Percentiles rank a stretch among this genome's conserved stretches.
phyloP scores from a whole-genome alignment of 2,329 filamentous ascomycete genomes.

The Chaetomium strumarium region DNA sequence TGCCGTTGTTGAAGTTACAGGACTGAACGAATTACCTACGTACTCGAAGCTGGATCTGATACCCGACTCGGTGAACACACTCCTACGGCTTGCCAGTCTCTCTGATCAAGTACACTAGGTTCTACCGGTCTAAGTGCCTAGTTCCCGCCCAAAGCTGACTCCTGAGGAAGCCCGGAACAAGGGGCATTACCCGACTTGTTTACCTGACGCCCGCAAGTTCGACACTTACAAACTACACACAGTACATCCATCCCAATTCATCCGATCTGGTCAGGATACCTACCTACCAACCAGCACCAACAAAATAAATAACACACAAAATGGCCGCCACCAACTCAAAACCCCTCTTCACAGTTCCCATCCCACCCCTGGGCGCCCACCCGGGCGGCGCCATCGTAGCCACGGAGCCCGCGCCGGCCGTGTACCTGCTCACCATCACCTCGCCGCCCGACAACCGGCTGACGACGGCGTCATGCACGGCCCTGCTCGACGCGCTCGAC shows the following conservation, averaged over 20 bases:
- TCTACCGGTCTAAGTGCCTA: too few species aligned
- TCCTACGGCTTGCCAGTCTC: too few species aligned
- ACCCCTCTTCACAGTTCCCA: slow-evolving; percentile 55
- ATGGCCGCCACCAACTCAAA: slow-evolving; percentile 16
- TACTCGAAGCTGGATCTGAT: too few species aligned
- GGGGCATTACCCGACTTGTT: too few species aligned
- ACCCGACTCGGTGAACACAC: too few species aligned
- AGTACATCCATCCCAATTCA: neutral
- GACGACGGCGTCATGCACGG: slow-evolving; percentile 59
- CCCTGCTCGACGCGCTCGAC: slow-evolving; percentile 66
- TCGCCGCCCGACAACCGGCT: slow-evolving; percentile 73
- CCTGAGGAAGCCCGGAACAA: too few species aligned
- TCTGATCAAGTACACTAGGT: too few species aligned
- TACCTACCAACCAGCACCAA: neutral
- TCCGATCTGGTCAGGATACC: neutral
- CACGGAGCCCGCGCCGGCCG: slow-evolving; percentile 51
- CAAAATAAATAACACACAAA: neutral
- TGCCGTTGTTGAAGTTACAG: too few species aligned
- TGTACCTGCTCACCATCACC: slow-evolving; percentile 69
- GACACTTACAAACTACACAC: too few species aligned
- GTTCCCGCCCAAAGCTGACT: too few species aligned
- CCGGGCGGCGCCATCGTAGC: slow-evolving; percentile 55
- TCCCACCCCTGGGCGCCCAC: slow-evolving; percentile 40
- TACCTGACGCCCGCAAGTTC: too few species aligned
- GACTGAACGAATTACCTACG: too few species aligned